A percentile compares a stretch with the other conserved stretches of the same genome.
These are phyloP conservation scores for Tolypocladium paradoxum DNA, from an alignment of 2,329 filamentous ascomycete species.

Conservation along the genomic window DNA sequence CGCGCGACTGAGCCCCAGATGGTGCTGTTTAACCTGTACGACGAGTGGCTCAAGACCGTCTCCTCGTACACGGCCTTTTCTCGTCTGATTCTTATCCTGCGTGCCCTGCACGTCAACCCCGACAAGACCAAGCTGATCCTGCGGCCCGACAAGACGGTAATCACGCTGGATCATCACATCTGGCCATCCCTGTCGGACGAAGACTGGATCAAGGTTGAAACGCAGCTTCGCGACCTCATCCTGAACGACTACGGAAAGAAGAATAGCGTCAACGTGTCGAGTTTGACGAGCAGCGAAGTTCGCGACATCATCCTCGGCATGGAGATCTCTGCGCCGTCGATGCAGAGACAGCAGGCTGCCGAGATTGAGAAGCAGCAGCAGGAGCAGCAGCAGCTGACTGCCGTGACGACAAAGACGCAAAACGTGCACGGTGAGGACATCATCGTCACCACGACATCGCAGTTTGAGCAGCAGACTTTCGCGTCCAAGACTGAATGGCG, in stretches of 20 bases:
- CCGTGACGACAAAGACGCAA: constrained; percentile 95
- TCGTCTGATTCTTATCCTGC: constrained; percentile 81
- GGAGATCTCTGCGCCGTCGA: constrained; percentile 96
- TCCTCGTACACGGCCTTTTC: constrained; percentile 99
- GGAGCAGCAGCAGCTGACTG: constrained; percentile 91
- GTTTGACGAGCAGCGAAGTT: constrained; percentile 91
- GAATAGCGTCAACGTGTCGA: constrained; percentile 98
- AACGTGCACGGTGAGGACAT: constrained; percentile 97
- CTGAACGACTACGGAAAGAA: constrained; percentile 99
- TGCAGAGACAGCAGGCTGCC: constrained; percentile 96
- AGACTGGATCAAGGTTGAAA: constrained; percentile 99
- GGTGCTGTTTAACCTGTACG: constrained; percentile 98
- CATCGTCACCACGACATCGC: constrained; percentile 93
- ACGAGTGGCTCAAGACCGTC: constrained; percentile 97
- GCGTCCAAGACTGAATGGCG: constrained; percentile 99
- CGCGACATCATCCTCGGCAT: constrained; percentile 98
- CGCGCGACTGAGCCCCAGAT: constrained; percentile 98
- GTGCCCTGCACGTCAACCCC: constrained; percentile 92
- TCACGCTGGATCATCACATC: constrained; percentile 97
- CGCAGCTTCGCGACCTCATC: constrained; percentile 87
- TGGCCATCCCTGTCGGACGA: constrained; percentile 93
- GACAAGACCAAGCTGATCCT: constrained; percentile 97
- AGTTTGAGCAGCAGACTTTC: constrained; percentile 96
- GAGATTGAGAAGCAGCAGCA: constrained; percentile 99
- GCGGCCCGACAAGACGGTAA: constrained; percentile 93